These are phyloP conservation scores for Trifolium fragiferum DNA, from an alignment of 306 rosid species.

Conservation along the genomic window DNA sequence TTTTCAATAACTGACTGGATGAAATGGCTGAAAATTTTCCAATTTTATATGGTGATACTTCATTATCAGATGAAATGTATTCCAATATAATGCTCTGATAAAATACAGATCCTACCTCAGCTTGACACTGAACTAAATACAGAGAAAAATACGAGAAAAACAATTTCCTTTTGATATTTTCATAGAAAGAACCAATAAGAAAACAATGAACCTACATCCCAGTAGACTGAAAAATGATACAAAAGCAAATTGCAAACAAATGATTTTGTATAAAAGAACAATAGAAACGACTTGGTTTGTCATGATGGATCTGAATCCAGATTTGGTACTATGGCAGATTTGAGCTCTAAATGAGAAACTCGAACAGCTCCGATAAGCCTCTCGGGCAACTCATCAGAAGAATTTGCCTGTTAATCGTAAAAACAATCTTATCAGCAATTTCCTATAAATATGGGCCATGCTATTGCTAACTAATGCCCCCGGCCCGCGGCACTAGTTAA, in stretches of 20 bases:
- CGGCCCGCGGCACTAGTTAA: too few species aligned
- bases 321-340: slow-evolving; percentile 75
- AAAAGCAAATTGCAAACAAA: slow-evolving; percentile 55
- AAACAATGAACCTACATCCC: slow-evolving; percentile 52
- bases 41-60: slow-evolving; percentile 13
- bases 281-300: slow-evolving; percentile 33
- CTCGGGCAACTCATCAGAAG: slow-evolving; percentile 89
- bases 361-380: slow-evolving; percentile 96
- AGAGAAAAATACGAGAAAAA: not conserved
- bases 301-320: slow-evolving; percentile 73
- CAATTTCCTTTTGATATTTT: slow-evolving; percentile 34
- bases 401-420: slow-evolving; percentile 70
- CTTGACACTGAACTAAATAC: slow-evolving; percentile 40
- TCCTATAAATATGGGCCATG: too few species aligned
- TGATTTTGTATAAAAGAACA: slow-evolving; percentile 54
- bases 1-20: not conserved
- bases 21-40: slow-evolving; percentile 21
- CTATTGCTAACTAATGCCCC: too few species aligned
- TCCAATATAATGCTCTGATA: not conserved
- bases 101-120: slow-evolving; percentile 42
- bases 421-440: slow-evolving; percentile 41
- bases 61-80: slow-evolving; percentile 36
- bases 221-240: slow-evolving; percentile 50
- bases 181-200: slow-evolving; percentile 44
- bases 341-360: slow-evolving; percentile 80